Evolutionary conservation across 2,329 filamentous ascomycete species (phyloP).

Genomic region (Talaromyces atroroseus): DNA sequence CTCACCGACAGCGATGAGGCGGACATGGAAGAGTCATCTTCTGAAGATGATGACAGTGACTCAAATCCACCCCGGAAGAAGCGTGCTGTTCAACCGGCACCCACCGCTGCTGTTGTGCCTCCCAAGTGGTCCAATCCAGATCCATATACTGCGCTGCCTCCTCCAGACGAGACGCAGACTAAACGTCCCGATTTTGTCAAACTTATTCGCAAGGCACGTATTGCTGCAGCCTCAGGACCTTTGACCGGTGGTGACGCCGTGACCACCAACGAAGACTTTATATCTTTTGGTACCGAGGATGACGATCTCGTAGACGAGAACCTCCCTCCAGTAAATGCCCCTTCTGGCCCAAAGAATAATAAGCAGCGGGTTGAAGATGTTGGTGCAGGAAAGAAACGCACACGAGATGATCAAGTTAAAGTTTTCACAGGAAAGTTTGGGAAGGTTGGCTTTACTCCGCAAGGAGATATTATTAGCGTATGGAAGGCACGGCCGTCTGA

Average conservation of each 20-base stretch:
- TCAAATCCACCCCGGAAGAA: conserved; percentile 35
- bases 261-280: conserved; percentile 69
- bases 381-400: conserved; percentile 69
- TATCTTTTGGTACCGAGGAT: conserved; percentile 70
- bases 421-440: conserved; percentile 48
- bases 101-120: conserved; percentile 19
- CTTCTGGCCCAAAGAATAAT: conserved; percentile 30
- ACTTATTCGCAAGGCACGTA: conserved; percentile 81
- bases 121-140: conserved; percentile 96
- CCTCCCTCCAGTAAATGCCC: conserved; percentile 31
- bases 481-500: conserved; percentile 47
- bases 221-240: conserved; percentile 45
- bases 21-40: conserved; percentile 38
- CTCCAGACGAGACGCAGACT: conserved; percentile 63
- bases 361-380: conserved; percentile 35
- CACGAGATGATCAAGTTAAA: conserved; percentile 62
- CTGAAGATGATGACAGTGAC: conserved; percentile 29
- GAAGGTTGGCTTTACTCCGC: conserved; percentile 18
- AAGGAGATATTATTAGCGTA: conserved; percentile 47
- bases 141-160: conserved; percentile 82
- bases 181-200: conserved; percentile 87
- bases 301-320: conserved; percentile 41
- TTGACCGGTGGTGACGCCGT: conserved; percentile 49
- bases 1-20: conserved; percentile 44
- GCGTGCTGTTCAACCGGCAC: conserved; percentile 18